phyloP scores from a whole-genome alignment of 2,329 filamentous ascomycete genomes.

The Verticillium dahliae region DNA sequence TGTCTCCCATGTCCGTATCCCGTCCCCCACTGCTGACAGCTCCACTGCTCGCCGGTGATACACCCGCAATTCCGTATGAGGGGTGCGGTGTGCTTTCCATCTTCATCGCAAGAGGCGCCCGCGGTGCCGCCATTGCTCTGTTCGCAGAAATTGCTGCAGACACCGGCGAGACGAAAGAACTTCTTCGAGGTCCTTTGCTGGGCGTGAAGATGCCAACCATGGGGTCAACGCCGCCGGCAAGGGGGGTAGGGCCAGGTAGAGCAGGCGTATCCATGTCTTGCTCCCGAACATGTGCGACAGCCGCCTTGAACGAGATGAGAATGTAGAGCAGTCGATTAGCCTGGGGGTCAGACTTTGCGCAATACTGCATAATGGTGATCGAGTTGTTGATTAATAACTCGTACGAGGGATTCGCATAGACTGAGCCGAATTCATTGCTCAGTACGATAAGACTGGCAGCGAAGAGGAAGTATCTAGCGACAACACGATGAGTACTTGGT shows the following conservation, averaged over 20 bases:
- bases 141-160: neutral
- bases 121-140: constrained; percentile 5
- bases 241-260: constrained; percentile 9
- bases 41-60: constrained; percentile 10
- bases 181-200: constrained; percentile 7
- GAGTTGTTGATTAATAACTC: constrained; percentile 31
- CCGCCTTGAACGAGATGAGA: constrained; percentile 38
- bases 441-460: constrained; percentile 46
- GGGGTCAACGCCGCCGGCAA: constrained; percentile 15
- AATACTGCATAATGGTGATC: constrained; percentile 42
- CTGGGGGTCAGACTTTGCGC: constrained; percentile 39
- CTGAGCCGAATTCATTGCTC: constrained; percentile 47
- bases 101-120: constrained; percentile 7
- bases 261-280: constrained; percentile 12
- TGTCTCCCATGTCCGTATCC: constrained; percentile 17
- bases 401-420: constrained; percentile 38
- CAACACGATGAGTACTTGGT: constrained; percentile 1
- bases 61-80: neutral
- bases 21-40: constrained; percentile 8
- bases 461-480: constrained; percentile 47
- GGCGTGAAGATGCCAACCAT: constrained; percentile 20
- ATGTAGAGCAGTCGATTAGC: constrained; percentile 43
- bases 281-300: constrained; percentile 19
- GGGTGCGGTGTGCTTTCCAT: constrained; percentile 2
- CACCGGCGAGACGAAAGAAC: constrained; percentile 5